These are phyloP conservation scores for Dissophora globulifera DNA, from an alignment of 192 early-diverging fungal genomes.

Conservation along the genomic window DNA sequence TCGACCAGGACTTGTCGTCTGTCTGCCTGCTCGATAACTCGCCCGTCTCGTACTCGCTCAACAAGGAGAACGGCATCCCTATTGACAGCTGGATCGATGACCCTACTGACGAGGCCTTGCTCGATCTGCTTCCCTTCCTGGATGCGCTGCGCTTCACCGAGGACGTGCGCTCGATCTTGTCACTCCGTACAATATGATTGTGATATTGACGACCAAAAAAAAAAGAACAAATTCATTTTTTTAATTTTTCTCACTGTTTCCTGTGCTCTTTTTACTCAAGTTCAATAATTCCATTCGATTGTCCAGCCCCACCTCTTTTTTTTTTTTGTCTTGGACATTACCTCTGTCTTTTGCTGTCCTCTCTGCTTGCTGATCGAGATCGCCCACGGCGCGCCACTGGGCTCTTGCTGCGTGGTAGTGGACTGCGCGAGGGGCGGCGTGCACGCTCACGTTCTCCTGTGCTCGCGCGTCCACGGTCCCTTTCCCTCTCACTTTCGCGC, in stretches of 20 bases:
- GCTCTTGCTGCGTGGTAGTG: conserved; percentile 6
- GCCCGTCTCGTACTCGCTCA: conserved; percentile 75
- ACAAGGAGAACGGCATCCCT: conserved; percentile 88
- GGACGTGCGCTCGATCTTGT: conserved; percentile 84
- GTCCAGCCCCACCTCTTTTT: not conserved
- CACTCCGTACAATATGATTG: conserved; percentile 60
- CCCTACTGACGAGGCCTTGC: conserved; percentile 79
- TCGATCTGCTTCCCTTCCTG: conserved; percentile 89
- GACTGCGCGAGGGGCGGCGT: conserved; percentile 9
- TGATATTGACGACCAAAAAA: too few relatives aligned
- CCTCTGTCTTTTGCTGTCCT: not conserved
- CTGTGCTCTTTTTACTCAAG: too few relatives aligned
- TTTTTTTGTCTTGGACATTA: not conserved
- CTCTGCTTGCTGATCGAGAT: conserved; percentile 9
- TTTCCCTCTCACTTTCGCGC: not conserved
- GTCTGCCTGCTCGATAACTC: conserved; percentile 90
- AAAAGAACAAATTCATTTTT: too few relatives aligned
- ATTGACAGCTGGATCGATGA: conserved; percentile 88
- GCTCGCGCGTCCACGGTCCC: not conserved
- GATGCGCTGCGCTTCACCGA: conserved; percentile 88
- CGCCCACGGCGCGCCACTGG: conserved; percentile 12
- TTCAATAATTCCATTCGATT: too few relatives aligned
- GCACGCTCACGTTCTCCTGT: conserved; percentile 9
- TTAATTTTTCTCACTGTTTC: too few relatives aligned
- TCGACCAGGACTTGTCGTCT: conserved; percentile 82